These are phyloP conservation scores for Aspergillus sclerotialis DNA, from an alignment of 2,329 filamentous ascomycete species.

Conservation along the genomic window DNA sequence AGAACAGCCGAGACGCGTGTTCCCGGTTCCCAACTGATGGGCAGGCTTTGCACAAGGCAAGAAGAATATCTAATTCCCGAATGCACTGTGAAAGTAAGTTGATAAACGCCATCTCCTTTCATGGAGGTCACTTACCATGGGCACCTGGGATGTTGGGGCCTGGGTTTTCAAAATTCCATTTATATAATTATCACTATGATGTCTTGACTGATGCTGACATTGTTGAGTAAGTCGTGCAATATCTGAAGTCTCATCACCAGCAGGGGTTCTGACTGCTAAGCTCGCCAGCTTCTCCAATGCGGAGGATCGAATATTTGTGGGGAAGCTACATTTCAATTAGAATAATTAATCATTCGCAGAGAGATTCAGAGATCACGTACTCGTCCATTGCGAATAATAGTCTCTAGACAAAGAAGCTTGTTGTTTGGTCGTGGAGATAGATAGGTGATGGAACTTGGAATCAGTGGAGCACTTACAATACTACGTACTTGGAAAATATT, in stretches of 20 bases:
- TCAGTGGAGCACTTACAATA: neutral
- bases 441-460: neutral
- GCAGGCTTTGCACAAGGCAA: constrained; percentile 86
- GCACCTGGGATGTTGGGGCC: constrained; percentile 30
- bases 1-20: constrained; percentile 70
- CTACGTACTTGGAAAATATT: too few species aligned
- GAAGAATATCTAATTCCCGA: constrained; percentile 82
- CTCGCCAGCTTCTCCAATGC: constrained; percentile 39
- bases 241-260: constrained; percentile 22
- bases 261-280: constrained; percentile 30
- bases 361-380: constrained; percentile 12
- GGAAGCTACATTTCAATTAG: constrained; percentile 19
- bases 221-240: constrained; percentile 30
- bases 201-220: constrained; percentile 16
- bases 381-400: constrained; percentile 21
- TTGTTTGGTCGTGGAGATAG: neutral
- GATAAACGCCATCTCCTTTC: too few species aligned
- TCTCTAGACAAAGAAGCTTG: neutral
- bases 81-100: constrained; percentile 54
- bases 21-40: constrained; percentile 63
- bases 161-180: constrained; percentile 32
- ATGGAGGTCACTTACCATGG: constrained; percentile 26
- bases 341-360: constrained; percentile 1
- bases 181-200: constrained; percentile 20
- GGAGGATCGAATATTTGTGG: constrained; percentile 30